Evolutionary conservation across 1,284 basidiomycete genomes (phyloP).

Genomic region (Agroathelia rolfsii): DNA sequence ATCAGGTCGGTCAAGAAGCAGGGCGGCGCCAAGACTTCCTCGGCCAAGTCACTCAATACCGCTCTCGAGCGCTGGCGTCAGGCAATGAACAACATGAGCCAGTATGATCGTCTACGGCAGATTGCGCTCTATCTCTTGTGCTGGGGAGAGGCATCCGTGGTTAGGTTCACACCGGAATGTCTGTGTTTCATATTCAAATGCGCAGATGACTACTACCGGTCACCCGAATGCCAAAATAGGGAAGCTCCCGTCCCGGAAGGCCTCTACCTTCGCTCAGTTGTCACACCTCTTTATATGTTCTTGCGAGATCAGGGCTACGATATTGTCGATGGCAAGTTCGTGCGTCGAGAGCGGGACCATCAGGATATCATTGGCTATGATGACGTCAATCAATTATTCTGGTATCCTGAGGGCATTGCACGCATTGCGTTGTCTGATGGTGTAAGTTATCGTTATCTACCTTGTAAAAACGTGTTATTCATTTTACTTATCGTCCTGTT

Average conservation of each 20-base stretch:
- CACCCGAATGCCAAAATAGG: constrained; percentile 94
- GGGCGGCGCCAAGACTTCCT: constrained; percentile 29
- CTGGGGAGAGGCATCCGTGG: constrained; percentile 98
- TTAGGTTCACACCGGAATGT: constrained; percentile 97
- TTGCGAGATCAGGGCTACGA: constrained; percentile 98
- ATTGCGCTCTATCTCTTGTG: constrained; percentile 93
- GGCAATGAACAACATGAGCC: constrained; percentile 98
- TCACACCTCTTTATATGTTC: constrained; percentile 96
- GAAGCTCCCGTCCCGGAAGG: constrained; percentile 94
- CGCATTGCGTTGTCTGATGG: constrained; percentile 86
- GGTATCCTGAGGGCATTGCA: constrained; percentile 98
- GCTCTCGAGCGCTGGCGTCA: constrained; percentile 92
- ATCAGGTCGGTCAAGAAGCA: constrained; percentile 62
- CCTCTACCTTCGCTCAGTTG: constrained; percentile 82
- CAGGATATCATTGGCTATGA: constrained; percentile 97
- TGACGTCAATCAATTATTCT: constrained; percentile 98
- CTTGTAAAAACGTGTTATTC: background rate
- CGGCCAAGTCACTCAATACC: constrained; percentile 79
- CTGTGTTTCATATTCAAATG: constrained; percentile 99
- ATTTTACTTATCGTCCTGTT: constrained; percentile 7
- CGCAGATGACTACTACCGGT: constrained; percentile 98
- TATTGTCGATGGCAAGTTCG: constrained; percentile 91
- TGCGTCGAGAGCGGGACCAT: constrained; percentile 89
- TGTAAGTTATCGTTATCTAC: constrained; percentile 29
- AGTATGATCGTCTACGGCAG: constrained; percentile 95